Conservation (phyloP, 768 basidiomycete genomes). For the Ephemerocybe angulata region DNA sequence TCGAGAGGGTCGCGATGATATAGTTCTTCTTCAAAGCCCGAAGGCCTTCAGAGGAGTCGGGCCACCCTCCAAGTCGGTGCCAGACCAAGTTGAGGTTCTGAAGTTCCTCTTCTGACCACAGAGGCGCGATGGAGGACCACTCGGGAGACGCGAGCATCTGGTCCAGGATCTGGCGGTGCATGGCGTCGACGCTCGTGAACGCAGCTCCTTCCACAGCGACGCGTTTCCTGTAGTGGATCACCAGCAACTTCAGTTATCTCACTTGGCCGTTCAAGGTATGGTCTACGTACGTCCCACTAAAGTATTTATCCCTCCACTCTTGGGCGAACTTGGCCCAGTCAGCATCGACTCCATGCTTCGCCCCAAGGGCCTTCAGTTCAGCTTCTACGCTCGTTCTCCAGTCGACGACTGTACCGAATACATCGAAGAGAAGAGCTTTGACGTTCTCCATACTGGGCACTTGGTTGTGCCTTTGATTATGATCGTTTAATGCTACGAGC, state of each 20-base stretch:
- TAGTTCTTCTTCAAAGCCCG: conserved; percentile 45
- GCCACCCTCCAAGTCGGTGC: conserved; percentile 66
- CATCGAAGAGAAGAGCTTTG: conserved; percentile 45
- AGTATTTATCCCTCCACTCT: conserved; percentile 57
- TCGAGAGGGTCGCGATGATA: conserved; percentile 55
- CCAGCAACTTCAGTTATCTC: neutral
- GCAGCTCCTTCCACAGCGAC: conserved; percentile 47
- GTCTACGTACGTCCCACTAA: conserved; percentile 39
- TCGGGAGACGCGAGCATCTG: conserved; percentile 43
- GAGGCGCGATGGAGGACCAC: conserved; percentile 47
- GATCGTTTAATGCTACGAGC: too few species aligned
- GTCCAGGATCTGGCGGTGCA: conserved; percentile 62
- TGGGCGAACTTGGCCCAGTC: conserved; percentile 50
- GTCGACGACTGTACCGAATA: conserved; percentile 50
- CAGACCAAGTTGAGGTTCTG: conserved; percentile 47
- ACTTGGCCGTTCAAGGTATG: neutral
- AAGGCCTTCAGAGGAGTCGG: conserved; percentile 49
- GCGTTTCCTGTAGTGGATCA: conserved; percentile 29
- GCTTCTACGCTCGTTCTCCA: conserved; percentile 34
- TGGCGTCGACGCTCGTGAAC: conserved; percentile 47
- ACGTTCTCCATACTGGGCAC: conserved; percentile 21
- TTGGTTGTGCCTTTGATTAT: neutral
- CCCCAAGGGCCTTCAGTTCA: conserved; percentile 29
- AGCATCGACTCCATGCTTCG: conserved; percentile 27
- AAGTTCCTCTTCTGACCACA: conserved; percentile 44